Evolutionary conservation across 768 basidiomycete genomes (phyloP), one percentile per base, ranked within the genome.

Genomic region (Phlegmacium glaucopus): DNA sequence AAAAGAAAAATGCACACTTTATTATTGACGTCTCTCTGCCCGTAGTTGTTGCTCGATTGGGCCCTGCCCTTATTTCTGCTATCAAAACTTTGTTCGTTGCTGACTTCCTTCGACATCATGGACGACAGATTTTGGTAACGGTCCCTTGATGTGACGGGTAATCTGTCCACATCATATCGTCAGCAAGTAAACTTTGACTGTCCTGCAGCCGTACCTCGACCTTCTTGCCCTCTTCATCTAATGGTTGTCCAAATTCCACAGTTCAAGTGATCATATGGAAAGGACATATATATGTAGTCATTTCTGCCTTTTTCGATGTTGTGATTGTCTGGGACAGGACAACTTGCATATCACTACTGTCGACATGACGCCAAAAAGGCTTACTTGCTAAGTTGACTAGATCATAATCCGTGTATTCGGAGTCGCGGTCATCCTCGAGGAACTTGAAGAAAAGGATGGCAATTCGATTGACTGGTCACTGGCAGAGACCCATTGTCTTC

Each of bases 221-320:
- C 64, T 89, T 93, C 71, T 94, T 92, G 6, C 93, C 95, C 25
- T 94, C 86, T 28, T 98, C 95, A 93, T 61, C 92, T 90, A 39
- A 90, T 74, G 0, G 82, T 86, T 13, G 87, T 87, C 15, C 89
- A 78, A 56, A 97, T 77, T 1, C 95, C 95, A 55, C n/a, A n/a
- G n/a, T n/a, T n/a, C n/a, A n/a, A n/a, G n/a, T n/a, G n/a, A n/a
- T n/a, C n/a, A n/a, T n/a, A n/a, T n/a, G n/a, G n/a, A n/a, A n/a
- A n/a, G n/a, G n/a, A n/a, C n/a, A n/a, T n/a, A n/a, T n/a, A n/a
- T n/a, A n/a, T n/a, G n/a, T n/a, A n/a, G n/a, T n/a, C n/a, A n/a
- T n/a, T n/a, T n/a, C n/a, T n/a, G n/a, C n/a, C n/a, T n/a, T n/a
- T n/a, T n/a, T n/a, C n/a, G n/a, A n/a, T n/a, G n/a, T n/a, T n/a